Percentiles rank a stretch among this genome's conserved stretches.
Evolutionary conservation across 192 early-diverging fungal genomes (phyloP).

Genomic region (Powellomyces hirtus): DNA sequence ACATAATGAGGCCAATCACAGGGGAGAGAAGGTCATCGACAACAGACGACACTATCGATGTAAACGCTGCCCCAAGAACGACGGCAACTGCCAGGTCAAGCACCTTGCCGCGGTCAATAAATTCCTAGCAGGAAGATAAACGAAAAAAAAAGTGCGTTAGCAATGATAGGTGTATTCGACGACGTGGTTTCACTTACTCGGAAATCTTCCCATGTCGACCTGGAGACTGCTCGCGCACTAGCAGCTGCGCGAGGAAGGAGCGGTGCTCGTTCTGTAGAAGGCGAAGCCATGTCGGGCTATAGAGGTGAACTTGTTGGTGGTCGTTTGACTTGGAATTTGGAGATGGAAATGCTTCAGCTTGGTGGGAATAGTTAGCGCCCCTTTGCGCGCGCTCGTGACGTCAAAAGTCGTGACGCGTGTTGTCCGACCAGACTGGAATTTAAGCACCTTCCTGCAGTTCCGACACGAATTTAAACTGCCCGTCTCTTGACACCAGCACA

Average conservation of each 20-base stretch:
- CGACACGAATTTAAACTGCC: no score
- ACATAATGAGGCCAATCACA: slow-evolving; percentile 48
- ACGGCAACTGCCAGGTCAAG: slow-evolving; percentile 67
- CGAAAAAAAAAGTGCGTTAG: neutral
- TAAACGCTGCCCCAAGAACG: slow-evolving; percentile 58
- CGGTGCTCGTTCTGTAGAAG: neutral
- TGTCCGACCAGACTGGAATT: no score
- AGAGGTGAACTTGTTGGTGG: no score
- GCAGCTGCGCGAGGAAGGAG: slow-evolving; percentile 12
- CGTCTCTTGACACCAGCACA: no score
- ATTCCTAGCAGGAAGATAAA: neutral
- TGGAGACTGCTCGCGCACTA: neutral
- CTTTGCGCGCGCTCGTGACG: no score
- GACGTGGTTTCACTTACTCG: neutral
- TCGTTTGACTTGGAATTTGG: no score
- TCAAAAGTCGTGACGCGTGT: no score
- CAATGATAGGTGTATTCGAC: neutral
- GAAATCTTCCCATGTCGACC: slow-evolving; percentile 18
- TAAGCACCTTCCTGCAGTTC: no score
- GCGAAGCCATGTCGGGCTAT: no score
- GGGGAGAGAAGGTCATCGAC: slow-evolving; percentile 62
- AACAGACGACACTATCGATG: slow-evolving; percentile 34
- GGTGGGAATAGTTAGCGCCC: no score
- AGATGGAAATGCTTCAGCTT: no score
- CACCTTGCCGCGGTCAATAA: slow-evolving; percentile 54